phyloP scores from a whole-genome alignment of 306 rosid species.

The Sophora flavescens region DNA sequence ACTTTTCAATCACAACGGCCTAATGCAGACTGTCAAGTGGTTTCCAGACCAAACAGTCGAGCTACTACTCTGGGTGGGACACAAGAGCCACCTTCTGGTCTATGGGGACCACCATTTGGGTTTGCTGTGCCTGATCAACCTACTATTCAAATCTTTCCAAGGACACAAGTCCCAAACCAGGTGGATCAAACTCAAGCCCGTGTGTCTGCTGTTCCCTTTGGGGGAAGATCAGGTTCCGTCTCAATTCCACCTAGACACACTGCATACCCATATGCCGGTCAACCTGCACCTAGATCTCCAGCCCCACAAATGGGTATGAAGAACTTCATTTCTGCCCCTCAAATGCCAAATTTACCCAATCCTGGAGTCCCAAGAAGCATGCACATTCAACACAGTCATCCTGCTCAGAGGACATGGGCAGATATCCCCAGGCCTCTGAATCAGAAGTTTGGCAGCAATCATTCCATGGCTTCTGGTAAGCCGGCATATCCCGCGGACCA shows the following conservation, averaged over 20 bases:
- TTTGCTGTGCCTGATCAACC: conserved; percentile 55
- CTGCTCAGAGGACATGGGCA: conserved; percentile 49
- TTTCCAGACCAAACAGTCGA: conserved; percentile 56
- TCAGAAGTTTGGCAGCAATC: conserved; percentile 60
- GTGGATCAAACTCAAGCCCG: conserved; percentile 59
- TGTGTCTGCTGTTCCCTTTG: conserved; percentile 52
- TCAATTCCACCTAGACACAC: conserved; percentile 59
- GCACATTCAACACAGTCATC: conserved; percentile 61
- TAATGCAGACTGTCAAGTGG: conserved; percentile 57
- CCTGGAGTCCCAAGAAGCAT: conserved; percentile 53
- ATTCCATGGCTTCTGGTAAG: conserved; percentile 56
- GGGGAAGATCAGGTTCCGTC: conserved; percentile 56
- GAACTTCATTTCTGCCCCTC: conserved; percentile 69
- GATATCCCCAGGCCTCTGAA: conserved; percentile 54
- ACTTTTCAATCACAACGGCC: conserved; percentile 72
- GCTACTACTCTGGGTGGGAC: conserved; percentile 49
- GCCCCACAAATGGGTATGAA: conserved; percentile 62
- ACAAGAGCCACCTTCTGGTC: conserved; percentile 57
- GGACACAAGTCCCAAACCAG: conserved; percentile 58
- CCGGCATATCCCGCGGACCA: conserved; percentile 66
- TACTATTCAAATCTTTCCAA: conserved; percentile 59
- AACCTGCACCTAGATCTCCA: conserved; percentile 50
- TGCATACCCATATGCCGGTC: conserved; percentile 58
- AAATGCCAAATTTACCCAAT: conserved; percentile 50
- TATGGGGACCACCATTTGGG: conserved; percentile 56